phyloP scores from a whole-genome alignment of 148 eudicot species.

The Euryodendron excelsum region DNA sequence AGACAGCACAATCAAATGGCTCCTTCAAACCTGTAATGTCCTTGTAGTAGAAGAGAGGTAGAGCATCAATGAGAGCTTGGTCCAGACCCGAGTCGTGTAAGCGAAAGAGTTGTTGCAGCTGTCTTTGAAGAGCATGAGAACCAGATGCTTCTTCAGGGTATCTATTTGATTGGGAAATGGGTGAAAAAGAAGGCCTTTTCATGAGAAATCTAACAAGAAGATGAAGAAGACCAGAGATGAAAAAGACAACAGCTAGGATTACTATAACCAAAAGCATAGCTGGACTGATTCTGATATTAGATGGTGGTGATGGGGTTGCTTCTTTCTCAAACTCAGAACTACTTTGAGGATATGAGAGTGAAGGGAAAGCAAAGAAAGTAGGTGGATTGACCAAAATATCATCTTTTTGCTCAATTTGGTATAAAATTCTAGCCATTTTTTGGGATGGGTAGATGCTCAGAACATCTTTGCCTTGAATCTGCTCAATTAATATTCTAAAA shows the following conservation, averaged over 20 bases:
- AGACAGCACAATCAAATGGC: slow-evolving; percentile 57
- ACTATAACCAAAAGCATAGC: slow-evolving; percentile 41
- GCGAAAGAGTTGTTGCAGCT: too few relatives aligned
- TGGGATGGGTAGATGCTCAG: too few relatives aligned
- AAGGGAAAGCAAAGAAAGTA: slow-evolving; percentile 21
- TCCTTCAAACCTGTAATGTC: slow-evolving; percentile 41
- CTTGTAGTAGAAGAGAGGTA: slow-evolving; percentile 45
- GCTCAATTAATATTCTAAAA: too few relatives aligned
- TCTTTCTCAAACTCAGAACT: slow-evolving; percentile 4
- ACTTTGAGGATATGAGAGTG: slow-evolving; percentile 17
- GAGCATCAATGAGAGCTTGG: slow-evolving; percentile 44
- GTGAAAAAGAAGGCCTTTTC: slow-evolving; percentile 47
- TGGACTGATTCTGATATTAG: slow-evolving; percentile 47
- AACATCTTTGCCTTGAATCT: too few relatives aligned
- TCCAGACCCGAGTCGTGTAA: too few relatives aligned
- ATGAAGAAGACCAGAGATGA: slow-evolving; percentile 50
- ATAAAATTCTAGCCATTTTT: too few relatives aligned
- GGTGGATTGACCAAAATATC: slow-evolving; percentile 20
- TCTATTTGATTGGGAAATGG: slow-evolving; percentile 37
- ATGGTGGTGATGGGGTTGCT: slow-evolving; percentile 14
- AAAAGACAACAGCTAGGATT: slow-evolving; percentile 45
- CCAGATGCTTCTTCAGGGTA: slow-evolving; percentile 27
- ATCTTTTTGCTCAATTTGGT: too few relatives aligned
- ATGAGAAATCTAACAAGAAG: slow-evolving; percentile 42
- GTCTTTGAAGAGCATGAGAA: slow-evolving; percentile 51